Evolutionary conservation across 257 asterid genomes (phyloP).

Genomic region (Solanum acaule): DNA sequence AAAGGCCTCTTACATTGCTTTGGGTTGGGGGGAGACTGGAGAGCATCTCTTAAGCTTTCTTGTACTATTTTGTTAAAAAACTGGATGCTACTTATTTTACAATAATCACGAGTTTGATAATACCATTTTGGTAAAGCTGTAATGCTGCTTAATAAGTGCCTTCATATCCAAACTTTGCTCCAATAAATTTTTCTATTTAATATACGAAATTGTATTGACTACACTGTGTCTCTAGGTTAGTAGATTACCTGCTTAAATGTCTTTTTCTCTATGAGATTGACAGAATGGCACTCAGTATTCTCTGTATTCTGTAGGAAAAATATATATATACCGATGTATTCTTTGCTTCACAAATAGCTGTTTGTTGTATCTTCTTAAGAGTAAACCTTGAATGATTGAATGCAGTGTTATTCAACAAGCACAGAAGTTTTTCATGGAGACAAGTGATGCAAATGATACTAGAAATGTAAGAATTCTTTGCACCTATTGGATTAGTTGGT

Average conservation of each 20-base stretch:
- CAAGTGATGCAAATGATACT: slow-evolving; percentile 55
- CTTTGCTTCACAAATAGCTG: neutral
- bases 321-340: neutral
- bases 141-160: neutral
- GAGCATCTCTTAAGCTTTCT: neutral
- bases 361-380: neutral
- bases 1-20: neutral
- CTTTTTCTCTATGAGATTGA: neutral
- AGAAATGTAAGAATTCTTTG: slow-evolving; percentile 60
- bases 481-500: neutral
- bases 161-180: neutral
- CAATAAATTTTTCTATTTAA: neutral
- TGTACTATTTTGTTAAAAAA: neutral
- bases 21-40: neutral
- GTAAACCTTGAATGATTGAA: neutral
- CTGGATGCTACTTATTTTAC: neutral
- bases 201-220: neutral
- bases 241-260: neutral
- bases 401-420: slow-evolving; percentile 86
- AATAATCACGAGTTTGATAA: neutral
- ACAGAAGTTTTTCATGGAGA: slow-evolving; percentile 79
- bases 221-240: neutral
- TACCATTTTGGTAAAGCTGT: neutral
- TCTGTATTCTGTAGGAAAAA: neutral
- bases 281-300: neutral